phyloP scores from a whole-genome alignment of 2,329 filamentous ascomycete species.

The Aspergillus piperis region DNA sequence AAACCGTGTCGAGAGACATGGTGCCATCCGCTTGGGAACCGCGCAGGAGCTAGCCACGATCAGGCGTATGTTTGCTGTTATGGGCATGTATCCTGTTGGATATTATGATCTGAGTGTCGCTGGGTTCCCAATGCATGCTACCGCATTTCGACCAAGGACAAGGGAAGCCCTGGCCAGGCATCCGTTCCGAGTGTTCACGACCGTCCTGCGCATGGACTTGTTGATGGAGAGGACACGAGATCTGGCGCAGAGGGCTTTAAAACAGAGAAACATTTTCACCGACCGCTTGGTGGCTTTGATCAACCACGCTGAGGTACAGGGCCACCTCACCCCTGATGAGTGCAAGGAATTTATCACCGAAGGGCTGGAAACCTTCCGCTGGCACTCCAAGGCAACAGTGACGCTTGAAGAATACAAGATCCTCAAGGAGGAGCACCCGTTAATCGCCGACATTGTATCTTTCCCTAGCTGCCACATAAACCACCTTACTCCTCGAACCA shows the following conservation, averaged over 20 bases:
- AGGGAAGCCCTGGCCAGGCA: conserved; percentile 40
- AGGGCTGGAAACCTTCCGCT: conserved; percentile 51
- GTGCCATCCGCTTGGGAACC: conserved; percentile 54
- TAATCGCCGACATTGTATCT: conserved; percentile 52
- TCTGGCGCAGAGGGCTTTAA: conserved; percentile 38
- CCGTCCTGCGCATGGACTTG: conserved; percentile 46
- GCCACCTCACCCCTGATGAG: conserved; percentile 31
- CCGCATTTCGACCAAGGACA: conserved; percentile 51
- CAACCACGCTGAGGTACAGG: conserved; percentile 34
- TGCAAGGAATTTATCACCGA: conserved; percentile 45
- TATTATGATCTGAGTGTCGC: conserved; percentile 55
- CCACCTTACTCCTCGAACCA: conserved; percentile 54
- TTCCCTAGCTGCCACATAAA: conserved; percentile 54
- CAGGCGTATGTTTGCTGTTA: conserved; percentile 47
- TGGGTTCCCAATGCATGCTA: conserved; percentile 55
- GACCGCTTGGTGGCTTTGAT: conserved; percentile 42
- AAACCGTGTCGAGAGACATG: conserved; percentile 43
- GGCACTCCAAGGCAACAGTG: conserved; percentile 47
- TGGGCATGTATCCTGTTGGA: conserved; percentile 54
- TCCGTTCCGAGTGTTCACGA: conserved; percentile 51
- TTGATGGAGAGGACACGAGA: conserved; percentile 36
- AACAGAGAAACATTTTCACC: conserved; percentile 47
- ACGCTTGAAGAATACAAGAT: conserved; percentile 45
- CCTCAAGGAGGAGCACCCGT: conserved; percentile 48
- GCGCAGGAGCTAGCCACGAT: conserved; percentile 47